Conservation (phyloP, 371 early-diverging fungal species). For the Syncephalis fuscata region DNA sequence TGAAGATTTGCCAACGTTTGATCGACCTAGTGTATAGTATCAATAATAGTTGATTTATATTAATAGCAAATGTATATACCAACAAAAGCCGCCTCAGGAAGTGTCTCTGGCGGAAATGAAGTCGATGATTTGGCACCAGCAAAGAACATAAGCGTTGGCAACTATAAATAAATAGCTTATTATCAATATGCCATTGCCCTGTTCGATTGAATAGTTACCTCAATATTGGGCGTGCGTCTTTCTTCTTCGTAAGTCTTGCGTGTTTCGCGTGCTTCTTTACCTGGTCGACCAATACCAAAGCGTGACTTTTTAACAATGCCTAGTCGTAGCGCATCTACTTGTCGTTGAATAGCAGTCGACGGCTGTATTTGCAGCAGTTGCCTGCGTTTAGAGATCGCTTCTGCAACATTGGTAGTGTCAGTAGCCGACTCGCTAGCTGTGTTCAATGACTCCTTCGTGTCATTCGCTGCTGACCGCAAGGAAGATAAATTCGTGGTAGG, state of each 20-base stretch:
- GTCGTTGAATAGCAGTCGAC: not conserved
- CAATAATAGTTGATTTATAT: conserved; percentile 8
- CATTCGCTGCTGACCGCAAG: too few species aligned
- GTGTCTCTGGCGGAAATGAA: conserved; percentile 35
- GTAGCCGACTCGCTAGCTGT: too few species aligned
- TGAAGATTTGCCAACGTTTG: conserved; percentile 67
- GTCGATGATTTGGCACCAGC: conserved; percentile 43
- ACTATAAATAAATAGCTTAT: conserved; percentile 9
- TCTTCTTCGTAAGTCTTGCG: not conserved
- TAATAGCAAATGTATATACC: conserved; percentile 16
- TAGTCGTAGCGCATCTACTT: conserved; percentile 5
- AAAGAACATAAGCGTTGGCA: conserved; percentile 40
- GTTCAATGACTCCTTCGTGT: too few species aligned
- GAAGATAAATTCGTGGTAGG: too few species aligned
- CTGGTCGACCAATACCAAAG: conserved; percentile 1
- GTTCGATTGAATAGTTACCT: too few species aligned
- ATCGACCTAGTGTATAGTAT: conserved; percentile 26
- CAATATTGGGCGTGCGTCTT: too few species aligned
- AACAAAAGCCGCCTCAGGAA: conserved; percentile 51
- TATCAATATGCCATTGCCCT: not conserved
- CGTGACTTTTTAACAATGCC: conserved; percentile 1
- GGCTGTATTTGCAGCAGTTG: conserved; percentile 2
- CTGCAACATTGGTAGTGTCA: too few species aligned
- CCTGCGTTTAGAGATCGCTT: conserved; percentile 2
- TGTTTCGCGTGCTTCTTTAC: not conserved